phyloP scores from a whole-genome alignment of 257 asterid genomes.

The Primulina tabacum region DNA sequence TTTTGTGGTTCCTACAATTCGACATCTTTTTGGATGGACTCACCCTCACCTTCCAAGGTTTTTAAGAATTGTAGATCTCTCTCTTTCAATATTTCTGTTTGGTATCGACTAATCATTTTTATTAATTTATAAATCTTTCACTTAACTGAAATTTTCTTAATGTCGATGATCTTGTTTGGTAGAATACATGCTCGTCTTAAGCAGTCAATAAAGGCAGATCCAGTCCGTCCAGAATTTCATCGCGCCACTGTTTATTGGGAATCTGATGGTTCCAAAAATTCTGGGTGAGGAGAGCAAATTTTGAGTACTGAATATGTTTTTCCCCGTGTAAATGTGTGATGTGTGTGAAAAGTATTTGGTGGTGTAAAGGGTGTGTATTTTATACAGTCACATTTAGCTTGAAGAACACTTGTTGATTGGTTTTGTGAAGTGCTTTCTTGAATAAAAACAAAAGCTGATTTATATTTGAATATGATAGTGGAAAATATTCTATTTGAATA shows the following conservation, averaged over 20 bases:
- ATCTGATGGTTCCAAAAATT: conserved; percentile 41
- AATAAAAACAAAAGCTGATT: too few species aligned
- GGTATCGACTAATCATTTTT: conserved; percentile 11
- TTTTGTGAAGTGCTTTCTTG: background rate
- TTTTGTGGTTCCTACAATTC: conserved; percentile 87
- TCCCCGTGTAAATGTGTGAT: background rate
- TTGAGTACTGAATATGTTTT: background rate
- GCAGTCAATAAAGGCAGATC: conserved; percentile 74
- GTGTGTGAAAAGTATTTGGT: background rate
- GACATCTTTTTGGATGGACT: conserved; percentile 84
- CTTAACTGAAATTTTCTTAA: conserved; percentile 25
- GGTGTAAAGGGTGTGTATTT: background rate
- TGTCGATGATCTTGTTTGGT: conserved; percentile 24
- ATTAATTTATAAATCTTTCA: conserved; percentile 15
- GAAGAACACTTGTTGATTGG: background rate
- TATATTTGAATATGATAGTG: background rate
- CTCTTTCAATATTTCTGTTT: conserved; percentile 22
- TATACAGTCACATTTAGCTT: background rate
- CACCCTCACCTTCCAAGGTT: conserved; percentile 87
- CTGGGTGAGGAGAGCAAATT: conserved; percentile 47
- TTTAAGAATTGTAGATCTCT: conserved; percentile 27
- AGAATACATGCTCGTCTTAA: conserved; percentile 90
- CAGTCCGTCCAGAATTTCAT: conserved; percentile 74
- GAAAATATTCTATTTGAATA: too few species aligned
- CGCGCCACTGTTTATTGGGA: conserved; percentile 81